Evolutionary conservation across 1,139 yeast genomes (phyloP).

Genomic region (Ogataea hybrid): DNA sequence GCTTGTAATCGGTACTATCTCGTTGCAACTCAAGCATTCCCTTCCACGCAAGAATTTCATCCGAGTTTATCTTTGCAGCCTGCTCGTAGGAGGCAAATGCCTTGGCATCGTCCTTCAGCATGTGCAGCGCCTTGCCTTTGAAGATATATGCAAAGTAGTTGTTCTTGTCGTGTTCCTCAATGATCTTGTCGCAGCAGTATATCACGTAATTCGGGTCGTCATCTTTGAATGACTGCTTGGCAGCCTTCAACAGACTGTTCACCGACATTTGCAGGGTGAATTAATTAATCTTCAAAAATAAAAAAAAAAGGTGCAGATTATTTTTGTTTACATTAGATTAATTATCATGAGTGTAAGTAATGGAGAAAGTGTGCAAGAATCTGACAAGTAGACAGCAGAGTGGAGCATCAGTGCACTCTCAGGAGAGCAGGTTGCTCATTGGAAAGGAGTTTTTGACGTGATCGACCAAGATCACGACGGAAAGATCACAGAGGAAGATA

Average conservation of each 20-base stretch:
- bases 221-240: constrained; percentile 54
- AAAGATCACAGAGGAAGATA: constrained; percentile 54
- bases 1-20: constrained; percentile 37
- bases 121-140: constrained; percentile 56
- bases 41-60: constrained; percentile 72
- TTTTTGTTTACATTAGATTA: constrained; percentile 1
- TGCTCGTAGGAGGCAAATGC: constrained; percentile 50
- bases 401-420: constrained; percentile 18
- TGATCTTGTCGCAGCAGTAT: constrained; percentile 48
- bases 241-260: constrained; percentile 53
- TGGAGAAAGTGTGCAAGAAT: not conserved
- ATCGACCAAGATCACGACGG: constrained; percentile 90
- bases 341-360: not conserved
- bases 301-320: not conserved
- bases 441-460: constrained; percentile 42
- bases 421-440: constrained; percentile 26
- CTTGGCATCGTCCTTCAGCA: constrained; percentile 38
- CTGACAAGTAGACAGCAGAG: not conserved
- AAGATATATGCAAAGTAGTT: constrained; percentile 68
- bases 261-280: constrained; percentile 22
- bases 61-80: constrained; percentile 58
- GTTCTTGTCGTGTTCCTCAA: constrained; percentile 47
- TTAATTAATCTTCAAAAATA: not conserved
- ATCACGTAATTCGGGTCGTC: constrained; percentile 60
- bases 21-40: constrained; percentile 55